Base-by-base conservation (phyloP, 176 grass and related monocot species). In the Pontederia paniculata region DNA sequence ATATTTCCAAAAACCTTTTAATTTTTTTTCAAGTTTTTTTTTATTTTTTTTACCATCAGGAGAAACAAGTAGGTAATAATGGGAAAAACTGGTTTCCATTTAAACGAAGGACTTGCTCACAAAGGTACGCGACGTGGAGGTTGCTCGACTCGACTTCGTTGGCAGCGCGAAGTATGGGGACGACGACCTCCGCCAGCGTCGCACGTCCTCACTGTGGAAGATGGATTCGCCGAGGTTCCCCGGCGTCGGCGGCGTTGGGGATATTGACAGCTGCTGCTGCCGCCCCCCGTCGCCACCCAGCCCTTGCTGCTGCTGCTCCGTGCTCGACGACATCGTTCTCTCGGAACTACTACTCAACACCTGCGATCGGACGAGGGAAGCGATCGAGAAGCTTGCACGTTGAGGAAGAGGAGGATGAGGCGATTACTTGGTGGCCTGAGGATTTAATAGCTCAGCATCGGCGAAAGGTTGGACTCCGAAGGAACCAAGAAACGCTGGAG, bases 161-260 rank as follows among this genome's bases (percentile, higher is more conserved):
- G 45, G 89, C 89, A 10, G 88, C 89, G 19, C 84, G 84, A 15
- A 95, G 84, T 52, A 95, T 95, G 42, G 89, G 89, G n/a, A n/a
- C n/a, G 5, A 80, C 84, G 51, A 95, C 82, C 50, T 88, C 89
- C 9, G 72, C 75, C 9, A 95, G 74, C 58, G 89, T 84, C 9
- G 89, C 8, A 95, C 84, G 0, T 82, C 80, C 81, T 95, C 89
- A 14, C 89, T 95, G 81, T 95, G 84, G 63, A 95, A 95, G 22
- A 58, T 84, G 23, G 80, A 78, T 58, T 94, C 88, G 15, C 88
- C 88, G 15, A 94, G 83, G 67, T 83, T 94, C 10, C 83, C 83
- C 10, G 74, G 77, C 0, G 88, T 94, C 83, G 84, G 80, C 12
- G 89, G 77, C 9, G n/a, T n/a, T 84, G 77, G 2, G 74, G 55